Percentiles rank a stretch among this genome's conserved stretches.
Evolutionary conservation across 306 rosid genomes (phyloP).

Genomic region (Neltuma alba): DNA sequence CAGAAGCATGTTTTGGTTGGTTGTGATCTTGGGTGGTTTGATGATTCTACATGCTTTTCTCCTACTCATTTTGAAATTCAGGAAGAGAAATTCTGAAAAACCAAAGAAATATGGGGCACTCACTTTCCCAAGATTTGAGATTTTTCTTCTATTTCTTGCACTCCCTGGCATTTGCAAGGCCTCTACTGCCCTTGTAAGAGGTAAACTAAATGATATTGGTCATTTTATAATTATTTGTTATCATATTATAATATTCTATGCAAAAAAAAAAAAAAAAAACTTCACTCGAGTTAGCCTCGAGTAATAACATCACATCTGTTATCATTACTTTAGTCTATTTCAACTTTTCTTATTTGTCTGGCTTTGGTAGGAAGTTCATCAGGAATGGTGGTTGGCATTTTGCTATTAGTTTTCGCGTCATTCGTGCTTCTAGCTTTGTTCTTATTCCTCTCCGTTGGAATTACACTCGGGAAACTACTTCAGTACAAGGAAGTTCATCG

Average conservation of each 20-base stretch:
- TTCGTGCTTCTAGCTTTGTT: conserved; percentile 64
- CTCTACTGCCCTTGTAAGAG: conserved; percentile 65
- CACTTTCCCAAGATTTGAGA: conserved; percentile 83
- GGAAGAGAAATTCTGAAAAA: conserved; percentile 63
- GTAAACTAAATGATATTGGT: conserved; percentile 42
- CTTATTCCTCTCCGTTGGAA: conserved; percentile 82
- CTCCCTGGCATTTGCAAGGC: conserved; percentile 76
- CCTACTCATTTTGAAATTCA: conserved; percentile 62
- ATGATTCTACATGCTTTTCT: conserved; percentile 66
- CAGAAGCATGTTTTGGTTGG: conserved; percentile 88
- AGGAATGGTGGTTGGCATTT: conserved; percentile 65
- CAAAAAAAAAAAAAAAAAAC: not conserved
- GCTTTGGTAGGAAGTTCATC: conserved; percentile 59
- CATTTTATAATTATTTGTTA: conserved; percentile 3
- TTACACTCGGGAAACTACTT: conserved; percentile 83
- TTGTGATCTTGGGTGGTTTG: conserved; percentile 66
- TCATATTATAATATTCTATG: not conserved
- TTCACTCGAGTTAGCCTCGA: not conserved
- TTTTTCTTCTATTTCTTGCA: conserved; percentile 75
- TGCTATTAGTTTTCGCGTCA: conserved; percentile 50
- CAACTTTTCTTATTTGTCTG: conserved; percentile 32
- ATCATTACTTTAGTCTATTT: not conserved
- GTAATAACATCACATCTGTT: not conserved
- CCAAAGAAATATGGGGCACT: conserved; percentile 70
- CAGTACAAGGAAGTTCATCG: conserved; percentile 94